phyloP scores from a whole-genome alignment of 441 rosid species.

The Erodium chrysanthum region DNA sequence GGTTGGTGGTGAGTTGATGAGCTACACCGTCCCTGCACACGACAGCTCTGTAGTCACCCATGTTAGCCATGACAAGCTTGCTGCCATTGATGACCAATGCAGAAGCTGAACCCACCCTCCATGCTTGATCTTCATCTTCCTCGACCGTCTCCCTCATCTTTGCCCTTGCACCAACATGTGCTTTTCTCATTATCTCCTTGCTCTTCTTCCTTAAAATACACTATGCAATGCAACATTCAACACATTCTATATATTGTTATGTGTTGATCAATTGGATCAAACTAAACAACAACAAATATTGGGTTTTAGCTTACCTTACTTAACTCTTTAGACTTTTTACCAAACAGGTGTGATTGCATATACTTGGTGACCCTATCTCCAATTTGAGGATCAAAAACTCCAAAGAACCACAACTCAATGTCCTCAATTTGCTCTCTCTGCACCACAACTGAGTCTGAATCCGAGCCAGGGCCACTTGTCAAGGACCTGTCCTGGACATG shows the following conservation, averaged over 20 bases:
- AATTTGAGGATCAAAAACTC: conserved; percentile 36
- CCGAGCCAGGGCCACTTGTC: conserved; percentile 18
- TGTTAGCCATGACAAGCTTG: conserved; percentile 51
- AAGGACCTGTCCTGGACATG: conserved; percentile 31
- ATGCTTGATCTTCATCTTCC: conserved; percentile 25
- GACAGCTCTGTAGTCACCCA: conserved; percentile 53
- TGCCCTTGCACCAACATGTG: conserved; percentile 41
- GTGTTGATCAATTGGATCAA: not conserved
- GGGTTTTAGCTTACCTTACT: not conserved
- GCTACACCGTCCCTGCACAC: conserved; percentile 59
- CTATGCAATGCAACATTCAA: conserved; percentile 20
- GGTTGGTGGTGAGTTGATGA: conserved; percentile 34
- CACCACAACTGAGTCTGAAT: conserved; percentile 37
- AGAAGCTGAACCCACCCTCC: conserved; percentile 40
- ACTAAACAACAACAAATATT: not conserved
- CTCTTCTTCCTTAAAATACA: conserved; percentile 37
- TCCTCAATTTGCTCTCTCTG: conserved; percentile 58
- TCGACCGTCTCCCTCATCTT: conserved; percentile 31
- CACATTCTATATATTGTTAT: no score
- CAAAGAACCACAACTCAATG: conserved; percentile 58
- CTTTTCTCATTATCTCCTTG: conserved; percentile 46
- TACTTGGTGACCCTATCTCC: conserved; percentile 44
- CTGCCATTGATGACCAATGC: conserved; percentile 59
- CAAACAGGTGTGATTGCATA: conserved; percentile 54
- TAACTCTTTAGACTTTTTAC: conserved; percentile 39